These are phyloP conservation scores for Cercospora sojina DNA, from an alignment of 2,329 filamentous ascomycete species.

Conservation along the genomic window DNA sequence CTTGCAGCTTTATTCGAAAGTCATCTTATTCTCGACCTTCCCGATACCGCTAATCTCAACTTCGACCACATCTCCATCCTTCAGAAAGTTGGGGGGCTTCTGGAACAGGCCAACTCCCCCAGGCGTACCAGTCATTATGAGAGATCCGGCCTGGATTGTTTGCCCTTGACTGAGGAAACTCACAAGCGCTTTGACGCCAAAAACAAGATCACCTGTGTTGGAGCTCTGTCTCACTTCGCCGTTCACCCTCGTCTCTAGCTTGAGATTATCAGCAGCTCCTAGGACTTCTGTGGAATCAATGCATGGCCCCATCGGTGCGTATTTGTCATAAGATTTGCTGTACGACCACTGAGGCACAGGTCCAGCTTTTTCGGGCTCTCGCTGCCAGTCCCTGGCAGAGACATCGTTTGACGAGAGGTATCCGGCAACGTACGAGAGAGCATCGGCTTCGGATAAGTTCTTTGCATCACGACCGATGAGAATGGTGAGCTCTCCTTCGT, in stretches of 20 bases:
- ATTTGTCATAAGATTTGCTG: conserved; percentile 59
- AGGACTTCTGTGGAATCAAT: conserved; percentile 48
- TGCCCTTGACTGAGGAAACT: conserved; percentile 38
- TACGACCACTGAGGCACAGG: conserved; percentile 59
- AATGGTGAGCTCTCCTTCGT: conserved; percentile 74
- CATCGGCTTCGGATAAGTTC: conserved; percentile 62
- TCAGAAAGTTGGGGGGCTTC: conserved; percentile 33
- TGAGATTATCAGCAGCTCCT: conserved; percentile 45
- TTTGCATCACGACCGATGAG: conserved; percentile 67
- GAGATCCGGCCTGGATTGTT: conserved; percentile 48
- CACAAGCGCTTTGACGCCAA: conserved; percentile 43
- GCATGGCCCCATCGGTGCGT: conserved; percentile 54
- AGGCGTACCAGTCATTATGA: conserved; percentile 54
- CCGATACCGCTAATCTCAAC: conserved; percentile 37
- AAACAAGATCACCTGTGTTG: conserved; percentile 46
- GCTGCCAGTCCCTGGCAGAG: conserved; percentile 66
- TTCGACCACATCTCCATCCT: conserved; percentile 37
- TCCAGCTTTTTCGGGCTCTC: conserved; percentile 42
- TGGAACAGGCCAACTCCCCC: conserved; percentile 38
- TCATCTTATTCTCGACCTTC: conserved; percentile 34
- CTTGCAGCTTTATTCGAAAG: conserved; percentile 31
- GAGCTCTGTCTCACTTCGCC: conserved; percentile 49
- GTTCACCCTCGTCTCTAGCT: conserved; percentile 52
- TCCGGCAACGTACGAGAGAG: conserved; percentile 69
- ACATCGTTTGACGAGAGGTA: conserved; percentile 76